These are phyloP conservation scores for Syzygium syzygioides DNA, from an alignment of 441 rosid species.

Conservation along the genomic window DNA sequence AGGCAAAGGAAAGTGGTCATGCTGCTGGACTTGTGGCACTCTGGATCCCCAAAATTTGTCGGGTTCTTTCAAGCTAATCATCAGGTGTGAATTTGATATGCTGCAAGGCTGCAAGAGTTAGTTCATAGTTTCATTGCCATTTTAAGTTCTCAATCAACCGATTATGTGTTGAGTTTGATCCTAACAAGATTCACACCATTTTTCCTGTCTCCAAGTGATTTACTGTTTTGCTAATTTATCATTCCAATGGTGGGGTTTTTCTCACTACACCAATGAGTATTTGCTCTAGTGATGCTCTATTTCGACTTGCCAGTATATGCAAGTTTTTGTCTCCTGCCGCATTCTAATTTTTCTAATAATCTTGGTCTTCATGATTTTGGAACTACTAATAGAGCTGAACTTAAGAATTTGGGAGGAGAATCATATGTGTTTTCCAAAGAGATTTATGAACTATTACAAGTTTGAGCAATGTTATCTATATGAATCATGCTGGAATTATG, in stretches of 20 bases:
- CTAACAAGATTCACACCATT: background rate
- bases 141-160: background rate
- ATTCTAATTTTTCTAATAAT: background rate
- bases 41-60: accelerated
- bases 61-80: background rate
- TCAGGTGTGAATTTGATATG: background rate
- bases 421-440: background rate
- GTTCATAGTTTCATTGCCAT: background rate
- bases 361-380: background rate
- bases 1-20: background rate
- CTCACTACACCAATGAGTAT: background rate
- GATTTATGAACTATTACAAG: background rate
- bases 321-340: background rate
- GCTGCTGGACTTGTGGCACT: background rate
- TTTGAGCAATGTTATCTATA: background rate
- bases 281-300: background rate
- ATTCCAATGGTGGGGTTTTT: background rate
- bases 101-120: background rate
- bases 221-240: background rate
- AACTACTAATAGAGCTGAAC: background rate
- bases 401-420: too few species aligned
- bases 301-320: accelerated
- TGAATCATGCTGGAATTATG: background rate
- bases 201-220: accelerated
- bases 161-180: background rate